Base-by-base conservation (phyloP, 805 yeast genomes). In the Cyberlindnera mississippiensis region DNA sequence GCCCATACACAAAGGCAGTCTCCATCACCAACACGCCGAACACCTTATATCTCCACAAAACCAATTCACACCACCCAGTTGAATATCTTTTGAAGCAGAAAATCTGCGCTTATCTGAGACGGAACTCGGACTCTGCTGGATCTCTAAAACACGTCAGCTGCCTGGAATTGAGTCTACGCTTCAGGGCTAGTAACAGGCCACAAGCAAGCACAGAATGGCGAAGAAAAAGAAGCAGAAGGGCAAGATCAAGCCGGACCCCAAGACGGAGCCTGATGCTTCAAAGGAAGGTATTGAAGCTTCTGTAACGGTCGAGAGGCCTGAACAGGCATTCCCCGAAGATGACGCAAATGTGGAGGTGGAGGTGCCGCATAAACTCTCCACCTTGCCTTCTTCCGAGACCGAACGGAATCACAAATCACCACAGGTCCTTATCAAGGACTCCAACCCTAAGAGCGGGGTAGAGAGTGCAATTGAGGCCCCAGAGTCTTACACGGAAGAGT, bases 141-240 rank as follows among this genome's bases (percentile, higher is more conserved):
- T 6, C 9, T 20, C 9, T 20, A 20, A 20, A 6, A 20, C 24
- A 20, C 24, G 24, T 20, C 24, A 6, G 24, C 24, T 9, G 9
- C 24, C 24, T 9, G 9, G 8, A 6, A 6, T 20, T 6, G 24
- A 6, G 9, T 20, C 9, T 20, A 20, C 24, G 24, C 24, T 20
- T 9, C 9, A 6, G 24, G 24, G 8, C 24, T 20, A 6, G 9
- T 9, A 20, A 9, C 12, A 10, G 15, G n/a, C 6, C 30, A 28
- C 30, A 28, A 12, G 15, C 30, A 28, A 32, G 30, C 36, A 27
- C n/a, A 22, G n/a, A 13, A 48, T 48, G 51, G 50, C 51, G 11
- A 50, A 45, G 45, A 50, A 50, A 48, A 50, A 41, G 46, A 50
- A 43, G 22, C 48, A 41, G 46, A 50, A 43, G 22, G 28, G 37